phyloP scores from a whole-genome alignment of 1,139 yeast genomes.

The Hansenula sp. region DNA sequence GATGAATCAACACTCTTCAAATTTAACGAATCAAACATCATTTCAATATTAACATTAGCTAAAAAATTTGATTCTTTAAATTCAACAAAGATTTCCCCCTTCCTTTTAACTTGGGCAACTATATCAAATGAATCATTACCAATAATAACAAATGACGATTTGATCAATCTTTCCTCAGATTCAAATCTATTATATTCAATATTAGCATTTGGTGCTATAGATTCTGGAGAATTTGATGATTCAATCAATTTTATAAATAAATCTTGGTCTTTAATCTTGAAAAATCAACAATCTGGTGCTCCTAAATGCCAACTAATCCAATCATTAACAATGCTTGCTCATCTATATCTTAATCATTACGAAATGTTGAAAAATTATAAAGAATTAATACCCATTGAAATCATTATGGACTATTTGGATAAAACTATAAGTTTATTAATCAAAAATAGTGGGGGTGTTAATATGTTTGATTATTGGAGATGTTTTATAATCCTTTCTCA shows the following conservation, averaged over 20 bases:
- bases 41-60: slow-evolving; percentile 12
- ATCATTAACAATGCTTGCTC: slow-evolving; percentile 16
- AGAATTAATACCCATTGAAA: slow-evolving; percentile 11
- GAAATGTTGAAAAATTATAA: neutral
- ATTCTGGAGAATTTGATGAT: slow-evolving; percentile 15
- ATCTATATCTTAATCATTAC: slow-evolving; percentile 15
- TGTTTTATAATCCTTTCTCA: slow-evolving; percentile 12
- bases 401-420: slow-evolving; percentile 11
- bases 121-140: slow-evolving; percentile 18
- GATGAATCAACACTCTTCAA: neutral
- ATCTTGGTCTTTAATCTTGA: slow-evolving; percentile 16
- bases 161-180: slow-evolving; percentile 2
- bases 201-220: slow-evolving; percentile 20
- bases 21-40: slow-evolving; percentile 8
- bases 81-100: slow-evolving; percentile 12
- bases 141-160: slow-evolving; percentile 13
- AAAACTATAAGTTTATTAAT: neutral
- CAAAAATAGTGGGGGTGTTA: neutral
- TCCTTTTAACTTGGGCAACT: slow-evolving; percentile 21
- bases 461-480: slow-evolving; percentile 16
- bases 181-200: slow-evolving; percentile 15
- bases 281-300: slow-evolving; percentile 4
- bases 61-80: slow-evolving; percentile 9
- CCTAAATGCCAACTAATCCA: slow-evolving; percentile 12
- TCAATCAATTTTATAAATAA: slow-evolving; percentile 14